Percentiles rank a stretch among this genome's conserved stretches.
Evolutionary conservation across 2,329 filamentous ascomycete genomes (phyloP).

Genomic region (Ascocoryne sarcoides): DNA sequence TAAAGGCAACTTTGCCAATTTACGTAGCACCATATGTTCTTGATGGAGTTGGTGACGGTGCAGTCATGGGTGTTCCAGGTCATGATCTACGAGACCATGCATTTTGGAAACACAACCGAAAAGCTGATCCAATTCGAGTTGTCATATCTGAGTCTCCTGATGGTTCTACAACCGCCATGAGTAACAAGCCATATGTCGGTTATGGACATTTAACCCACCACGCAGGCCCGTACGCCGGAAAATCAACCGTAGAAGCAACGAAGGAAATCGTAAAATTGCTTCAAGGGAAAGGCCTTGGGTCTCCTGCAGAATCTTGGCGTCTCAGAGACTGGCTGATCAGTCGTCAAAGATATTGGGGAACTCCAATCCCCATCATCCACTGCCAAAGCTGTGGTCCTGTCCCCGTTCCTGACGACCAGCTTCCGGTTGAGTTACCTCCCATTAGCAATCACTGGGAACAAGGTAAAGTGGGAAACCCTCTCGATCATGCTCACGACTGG

Average conservation of each 20-base stretch:
- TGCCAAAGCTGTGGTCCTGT: conserved; percentile 69
- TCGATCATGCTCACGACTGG: conserved; percentile 65
- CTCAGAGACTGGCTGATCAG: conserved; percentile 86
- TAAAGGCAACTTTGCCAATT: conserved; percentile 55
- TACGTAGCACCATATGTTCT: conserved; percentile 81
- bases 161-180: conserved; percentile 34
- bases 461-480: conserved; percentile 65
- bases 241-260: conserved; percentile 54
- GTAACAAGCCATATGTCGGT: conserved; percentile 49
- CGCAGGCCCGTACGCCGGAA: conserved; percentile 56
- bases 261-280: conserved; percentile 50
- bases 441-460: conserved; percentile 60
- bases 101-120: conserved; percentile 69
- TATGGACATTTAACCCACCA: conserved; percentile 60
- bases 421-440: conserved; percentile 68
- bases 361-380: conserved; percentile 83
- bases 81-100: conserved; percentile 71
- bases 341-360: conserved; percentile 87
- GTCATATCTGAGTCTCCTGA: conserved; percentile 46
- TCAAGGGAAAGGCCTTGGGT: conserved; percentile 45
- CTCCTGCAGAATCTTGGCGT: conserved; percentile 64
- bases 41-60: conserved; percentile 76
- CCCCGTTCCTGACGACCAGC: conserved; percentile 64
- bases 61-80: conserved; percentile 85
- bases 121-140: conserved; percentile 48